Evolutionary conservation across 768 basidiomycete species (phyloP).

Genomic region (Porpolomopsis calyptriformis): DNA sequence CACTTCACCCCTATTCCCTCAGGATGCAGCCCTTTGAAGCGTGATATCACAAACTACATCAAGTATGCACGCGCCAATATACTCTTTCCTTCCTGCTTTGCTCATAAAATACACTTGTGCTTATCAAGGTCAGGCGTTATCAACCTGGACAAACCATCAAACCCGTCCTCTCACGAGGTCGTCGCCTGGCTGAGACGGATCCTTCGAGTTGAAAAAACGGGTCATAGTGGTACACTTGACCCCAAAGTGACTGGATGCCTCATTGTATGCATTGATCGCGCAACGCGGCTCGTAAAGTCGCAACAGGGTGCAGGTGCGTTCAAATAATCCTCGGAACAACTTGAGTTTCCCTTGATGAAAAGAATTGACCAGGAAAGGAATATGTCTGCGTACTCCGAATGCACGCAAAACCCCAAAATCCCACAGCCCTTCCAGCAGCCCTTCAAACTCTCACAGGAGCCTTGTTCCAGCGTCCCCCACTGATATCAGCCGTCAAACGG

Average conservation of each 20-base stretch:
- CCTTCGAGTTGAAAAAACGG: slow-evolving; percentile 93
- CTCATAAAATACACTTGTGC: not conserved
- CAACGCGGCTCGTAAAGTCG: slow-evolving; percentile 93
- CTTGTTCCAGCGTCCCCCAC: slow-evolving; percentile 95
- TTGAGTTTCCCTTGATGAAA: not conserved
- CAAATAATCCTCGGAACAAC: not conserved
- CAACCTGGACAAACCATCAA: slow-evolving; percentile 98
- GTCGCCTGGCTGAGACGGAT: slow-evolving; percentile 99
- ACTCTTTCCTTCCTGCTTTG: not conserved
- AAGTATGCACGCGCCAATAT: slow-evolving; percentile 41
- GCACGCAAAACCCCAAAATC: slow-evolving; percentile 71
- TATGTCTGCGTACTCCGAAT: slow-evolving; percentile 95
- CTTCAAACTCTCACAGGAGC: slow-evolving; percentile 96
- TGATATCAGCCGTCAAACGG: slow-evolving; percentile 98
- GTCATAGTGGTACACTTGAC: slow-evolving; percentile 96
- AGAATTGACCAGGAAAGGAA: slow-evolving; percentile 84
- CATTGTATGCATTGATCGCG: slow-evolving; percentile 98
- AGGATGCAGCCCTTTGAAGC: slow-evolving; percentile 89
- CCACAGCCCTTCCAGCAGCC: slow-evolving; percentile 81
- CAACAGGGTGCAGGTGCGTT: slow-evolving; percentile 90
- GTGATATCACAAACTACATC: slow-evolving; percentile 85
- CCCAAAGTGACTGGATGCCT: slow-evolving; percentile 98
- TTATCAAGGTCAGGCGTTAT: slow-evolving; percentile 86
- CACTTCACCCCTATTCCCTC: slow-evolving; percentile 98
- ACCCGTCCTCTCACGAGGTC: slow-evolving; percentile 98